phyloP scores from a whole-genome alignment of 768 basidiomycete species.

The Termitomyces sp. region DNA sequence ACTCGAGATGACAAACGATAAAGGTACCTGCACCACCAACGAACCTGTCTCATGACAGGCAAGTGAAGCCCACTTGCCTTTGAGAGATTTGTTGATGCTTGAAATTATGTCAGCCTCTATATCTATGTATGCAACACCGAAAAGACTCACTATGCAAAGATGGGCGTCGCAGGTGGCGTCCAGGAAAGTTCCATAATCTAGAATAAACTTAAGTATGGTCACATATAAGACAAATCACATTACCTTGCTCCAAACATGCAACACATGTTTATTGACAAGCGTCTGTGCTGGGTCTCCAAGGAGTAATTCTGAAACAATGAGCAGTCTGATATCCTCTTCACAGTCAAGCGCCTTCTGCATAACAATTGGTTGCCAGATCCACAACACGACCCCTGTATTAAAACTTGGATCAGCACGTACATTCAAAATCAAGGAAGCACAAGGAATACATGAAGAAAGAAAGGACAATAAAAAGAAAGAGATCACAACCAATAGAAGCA shows the following conservation, averaged over 20 bases:
- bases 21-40: slow-evolving; percentile 51
- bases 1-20: not conserved
- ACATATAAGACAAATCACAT: too few relatives aligned
- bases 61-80: too few relatives aligned
- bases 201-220: too few relatives aligned
- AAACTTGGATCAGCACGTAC: not conserved
- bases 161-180: too few relatives aligned
- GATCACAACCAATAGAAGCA: not conserved
- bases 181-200: too few relatives aligned
- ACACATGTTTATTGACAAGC: too few relatives aligned
- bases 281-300: slow-evolving; percentile 80
- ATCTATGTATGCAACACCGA: too few relatives aligned
- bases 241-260: too few relatives aligned
- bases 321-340: slow-evolving; percentile 77
- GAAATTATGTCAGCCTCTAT: too few relatives aligned
- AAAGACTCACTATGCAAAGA: too few relatives aligned
- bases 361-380: slow-evolving; percentile 84
- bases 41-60: too few relatives aligned
- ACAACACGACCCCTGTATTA: slow-evolving; percentile 69
- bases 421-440: not conserved
- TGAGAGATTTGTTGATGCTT: too few relatives aligned
- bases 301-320: slow-evolving; percentile 82
- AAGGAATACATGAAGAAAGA: not conserved
- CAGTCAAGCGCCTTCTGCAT: slow-evolving; percentile 87
- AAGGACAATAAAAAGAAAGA: not conserved